phyloP scores from a whole-genome alignment of 2,329 filamentous ascomycete genomes.

The Cladosporium sp. region DNA sequence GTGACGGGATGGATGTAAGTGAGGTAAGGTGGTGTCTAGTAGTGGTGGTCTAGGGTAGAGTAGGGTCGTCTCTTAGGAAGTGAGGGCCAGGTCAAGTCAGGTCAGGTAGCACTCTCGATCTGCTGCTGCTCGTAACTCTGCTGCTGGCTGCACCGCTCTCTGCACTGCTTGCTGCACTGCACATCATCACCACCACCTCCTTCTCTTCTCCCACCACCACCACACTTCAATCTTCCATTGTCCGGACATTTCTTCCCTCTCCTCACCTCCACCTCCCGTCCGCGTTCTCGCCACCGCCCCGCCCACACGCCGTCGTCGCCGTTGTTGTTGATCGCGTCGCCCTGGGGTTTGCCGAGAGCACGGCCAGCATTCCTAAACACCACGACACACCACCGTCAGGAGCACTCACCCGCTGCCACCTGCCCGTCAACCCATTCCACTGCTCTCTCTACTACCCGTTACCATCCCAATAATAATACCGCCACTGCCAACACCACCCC shows the following conservation, averaged over 20 bases:
- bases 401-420: conserved; percentile 6
- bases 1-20: too few species aligned
- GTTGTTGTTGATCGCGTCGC: conserved; percentile 6
- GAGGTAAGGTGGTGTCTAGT: too few species aligned
- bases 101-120: background rate
- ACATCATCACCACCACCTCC: background rate
- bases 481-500: too few species aligned
- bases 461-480: too few species aligned
- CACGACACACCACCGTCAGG: conserved; percentile 10
- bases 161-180: too few species aligned
- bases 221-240: too few species aligned
- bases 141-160: background rate
- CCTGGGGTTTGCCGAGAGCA: conserved; percentile 12
- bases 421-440: background rate
- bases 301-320: background rate
- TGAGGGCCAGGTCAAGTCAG: background rate
- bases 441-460: background rate
- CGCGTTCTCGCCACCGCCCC: background rate
- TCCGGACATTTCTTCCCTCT: background rate
- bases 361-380: conserved; percentile 12
- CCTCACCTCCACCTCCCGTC: background rate
- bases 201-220: background rate
- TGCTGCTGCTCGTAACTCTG: background rate
- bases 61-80: too few species aligned
- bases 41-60: too few species aligned